phyloP scores from a whole-genome alignment of 371 early-diverging fungal genomes.

The Amoeboaphelidium protococcarum region DNA sequence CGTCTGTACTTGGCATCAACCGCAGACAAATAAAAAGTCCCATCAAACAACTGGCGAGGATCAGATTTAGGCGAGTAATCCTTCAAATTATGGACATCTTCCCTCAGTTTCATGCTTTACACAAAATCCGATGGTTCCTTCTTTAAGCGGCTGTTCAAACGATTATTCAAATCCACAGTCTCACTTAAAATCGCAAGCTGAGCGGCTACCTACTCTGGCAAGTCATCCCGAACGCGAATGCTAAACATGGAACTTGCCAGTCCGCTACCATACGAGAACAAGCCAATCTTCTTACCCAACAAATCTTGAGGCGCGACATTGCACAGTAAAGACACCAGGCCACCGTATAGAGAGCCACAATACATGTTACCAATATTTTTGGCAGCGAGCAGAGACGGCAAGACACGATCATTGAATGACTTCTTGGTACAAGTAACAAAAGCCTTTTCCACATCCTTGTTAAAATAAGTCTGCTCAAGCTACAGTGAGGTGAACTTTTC shows the following conservation, averaged over 20 bases:
- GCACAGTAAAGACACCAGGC: slow-evolving; percentile 55
- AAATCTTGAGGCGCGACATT: slow-evolving; percentile 35
- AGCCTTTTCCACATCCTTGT: slow-evolving; percentile 65
- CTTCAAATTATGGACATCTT: slow-evolving; percentile 49
- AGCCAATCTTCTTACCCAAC: slow-evolving; percentile 44
- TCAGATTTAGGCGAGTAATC: slow-evolving; percentile 39
- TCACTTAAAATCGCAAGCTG: slow-evolving; percentile 29
- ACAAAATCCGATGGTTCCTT: slow-evolving; percentile 51
- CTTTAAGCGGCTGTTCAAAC: slow-evolving; percentile 41
- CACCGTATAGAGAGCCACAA: slow-evolving; percentile 73
- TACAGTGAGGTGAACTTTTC: slow-evolving; percentile 11
- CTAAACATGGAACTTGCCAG: slow-evolving; percentile 82
- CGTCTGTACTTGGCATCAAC: slow-evolving; percentile 82
- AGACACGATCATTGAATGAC: slow-evolving; percentile 40
- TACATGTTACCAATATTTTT: slow-evolving; percentile 93
- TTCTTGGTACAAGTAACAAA: slow-evolving; percentile 50
- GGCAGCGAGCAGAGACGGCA: slow-evolving; percentile 48
- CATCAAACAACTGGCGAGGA: slow-evolving; percentile 22
- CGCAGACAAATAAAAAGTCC: slow-evolving; percentile 55
- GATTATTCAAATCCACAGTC: slow-evolving; percentile 31
- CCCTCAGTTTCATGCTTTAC: slow-evolving; percentile 55
- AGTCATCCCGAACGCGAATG: slow-evolving; percentile 38
- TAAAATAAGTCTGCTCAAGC: slow-evolving; percentile 43
- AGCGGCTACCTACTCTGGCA: slow-evolving; percentile 14
- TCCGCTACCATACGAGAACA: slow-evolving; percentile 94